Evolutionary conservation across 2,329 filamentous ascomycete genomes (phyloP), one percentile per base, ranked within the genome.

Genomic region (Colletotrichum liriopes): DNA sequence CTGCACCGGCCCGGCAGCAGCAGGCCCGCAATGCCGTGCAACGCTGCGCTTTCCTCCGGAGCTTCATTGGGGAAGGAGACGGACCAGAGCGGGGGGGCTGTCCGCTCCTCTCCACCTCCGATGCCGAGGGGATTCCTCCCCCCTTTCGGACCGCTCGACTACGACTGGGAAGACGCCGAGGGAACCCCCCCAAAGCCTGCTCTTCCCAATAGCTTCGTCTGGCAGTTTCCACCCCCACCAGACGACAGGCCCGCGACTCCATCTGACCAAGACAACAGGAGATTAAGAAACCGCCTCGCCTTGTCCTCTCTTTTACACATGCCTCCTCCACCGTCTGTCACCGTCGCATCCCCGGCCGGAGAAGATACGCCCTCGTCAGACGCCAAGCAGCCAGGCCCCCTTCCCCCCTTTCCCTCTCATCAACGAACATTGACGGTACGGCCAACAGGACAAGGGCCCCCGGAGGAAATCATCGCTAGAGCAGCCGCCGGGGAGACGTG

Each of bases 261-360:
- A 52, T 43, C 26, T 23, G 35, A 18, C 55, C 65, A 45, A 61
- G 55, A 52, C 45, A 37, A 61, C 20, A 7, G 12, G 26, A 67
- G 35, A 67, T 67, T 52, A 51, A 18, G 32, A 55, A 55, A 14
- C 45, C 64, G 45, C 58, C 49, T 65, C 45, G 45, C 43, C 51
- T 32, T 26, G 11, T 18, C 23, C n/a, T 8, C 12, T 26, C 20
- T 41, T n/a, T n/a, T n/a, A n/a, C n/a, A n/a, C n/a, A n/a, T n/a
- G 8, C 39, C 32, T n/a, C 20, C 20, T 59, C 35, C 63, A 11
- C 43, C 41, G 5, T 11, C 12, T n/a, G 39, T 23, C 58, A 60
- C 26, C 41, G 26, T 60, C 47, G n/a, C 14, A 20, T 45, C 56
- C 26, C 56, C 39, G 37, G 9, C 39, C 45, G 5, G n/a, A 51